A percentile compares a stretch with the other conserved stretches of the same genome.
phyloP scores from a whole-genome alignment of 108 stramenopile genomes.

The Seminavis robusta region DNA sequence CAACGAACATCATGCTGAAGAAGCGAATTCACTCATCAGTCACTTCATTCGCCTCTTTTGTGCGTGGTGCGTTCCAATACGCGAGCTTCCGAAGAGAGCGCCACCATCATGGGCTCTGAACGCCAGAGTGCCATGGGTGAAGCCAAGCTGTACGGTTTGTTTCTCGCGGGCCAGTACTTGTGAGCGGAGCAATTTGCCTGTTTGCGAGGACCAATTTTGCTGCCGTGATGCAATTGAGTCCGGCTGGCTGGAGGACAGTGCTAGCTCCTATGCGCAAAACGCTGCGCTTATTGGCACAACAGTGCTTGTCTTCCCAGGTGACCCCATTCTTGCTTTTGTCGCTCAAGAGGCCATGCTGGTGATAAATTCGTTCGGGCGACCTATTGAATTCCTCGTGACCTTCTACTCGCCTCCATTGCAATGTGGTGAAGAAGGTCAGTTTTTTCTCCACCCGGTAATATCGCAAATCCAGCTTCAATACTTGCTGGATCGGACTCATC shows the following conservation, averaged over 20 bases:
- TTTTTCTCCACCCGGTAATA: slow-evolving; percentile 29
- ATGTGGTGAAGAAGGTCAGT: slow-evolving; percentile 27
- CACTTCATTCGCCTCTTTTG: slow-evolving; percentile 24
- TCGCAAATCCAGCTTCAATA: slow-evolving; percentile 9
- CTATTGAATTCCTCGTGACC: slow-evolving; percentile 30
- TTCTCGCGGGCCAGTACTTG: slow-evolving; percentile 3
- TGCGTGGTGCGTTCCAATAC: slow-evolving; percentile 24
- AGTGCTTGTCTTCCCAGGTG: slow-evolving; percentile 30
- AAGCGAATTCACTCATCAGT: slow-evolving; percentile 11
- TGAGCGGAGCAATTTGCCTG: neutral
- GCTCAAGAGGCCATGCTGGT: too few species aligned
- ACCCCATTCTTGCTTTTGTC: slow-evolving; percentile 23
- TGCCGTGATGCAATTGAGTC: neutral
- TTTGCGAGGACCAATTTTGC: slow-evolving; percentile 6
- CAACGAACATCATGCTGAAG: slow-evolving; percentile 1
- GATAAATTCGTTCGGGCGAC: too few species aligned
- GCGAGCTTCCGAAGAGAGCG: neutral
- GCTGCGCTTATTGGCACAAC: slow-evolving; percentile 40
- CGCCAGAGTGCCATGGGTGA: slow-evolving; percentile 18
- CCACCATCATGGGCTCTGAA: slow-evolving; percentile 10
- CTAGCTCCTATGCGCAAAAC: slow-evolving; percentile 14
- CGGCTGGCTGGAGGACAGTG: slow-evolving; percentile 3
- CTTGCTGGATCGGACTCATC: slow-evolving; percentile 17
- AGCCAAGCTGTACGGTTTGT: slow-evolving; percentile 12
- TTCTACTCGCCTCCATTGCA: slow-evolving; percentile 33